Conservation (phyloP, 108 stramenopile genomes). For the Pinguiococcus pyrenoidosus region DNA sequence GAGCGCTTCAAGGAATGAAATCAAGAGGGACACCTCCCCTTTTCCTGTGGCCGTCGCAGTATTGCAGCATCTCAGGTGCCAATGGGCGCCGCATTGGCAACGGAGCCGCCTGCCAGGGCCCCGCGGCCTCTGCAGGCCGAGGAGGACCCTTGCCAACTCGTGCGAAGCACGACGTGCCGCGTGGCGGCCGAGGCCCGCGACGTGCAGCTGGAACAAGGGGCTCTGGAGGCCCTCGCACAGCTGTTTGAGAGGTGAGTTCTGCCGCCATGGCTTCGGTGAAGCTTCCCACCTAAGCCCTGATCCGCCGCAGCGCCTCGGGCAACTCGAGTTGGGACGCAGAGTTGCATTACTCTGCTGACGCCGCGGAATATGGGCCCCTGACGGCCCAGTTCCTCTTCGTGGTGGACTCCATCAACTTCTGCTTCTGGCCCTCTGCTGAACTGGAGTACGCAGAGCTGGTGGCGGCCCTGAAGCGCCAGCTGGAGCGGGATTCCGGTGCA, state of each 20-base stretch:
- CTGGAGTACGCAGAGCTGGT: conserved; percentile 44
- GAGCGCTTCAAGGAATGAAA: too few species aligned
- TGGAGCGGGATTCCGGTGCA: conserved; percentile 13
- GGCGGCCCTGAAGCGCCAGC: conserved; percentile 12
- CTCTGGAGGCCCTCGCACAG: not conserved
- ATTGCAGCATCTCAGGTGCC: too few species aligned
- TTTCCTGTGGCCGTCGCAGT: too few species aligned
- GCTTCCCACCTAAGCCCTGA: not conserved
- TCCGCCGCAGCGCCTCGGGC: not conserved
- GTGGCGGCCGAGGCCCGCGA: not conserved
- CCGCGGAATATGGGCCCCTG: conserved; percentile 11
- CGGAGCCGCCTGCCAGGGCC: too few species aligned
- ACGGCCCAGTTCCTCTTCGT: conserved; percentile 39
- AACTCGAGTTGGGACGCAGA: conserved; percentile 4
- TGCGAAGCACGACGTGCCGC: not conserved
- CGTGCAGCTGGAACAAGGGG: not conserved
- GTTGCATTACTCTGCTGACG: conserved; percentile 19
- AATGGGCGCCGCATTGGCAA: too few species aligned
- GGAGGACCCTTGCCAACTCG: too few species aligned
- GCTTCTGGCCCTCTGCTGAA: conserved; percentile 40
- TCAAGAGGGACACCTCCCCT: too few species aligned
- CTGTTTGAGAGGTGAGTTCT: too few species aligned
- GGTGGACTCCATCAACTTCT: conserved; percentile 39
- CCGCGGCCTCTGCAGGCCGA: too few species aligned
- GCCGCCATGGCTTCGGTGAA: too few species aligned